A percentile compares a stretch with the other conserved stretches of the same genome.
These are phyloP conservation scores for Rhodomyrtus psidioides DNA, from an alignment of 441 rosid genomes.

Conservation along the genomic window DNA sequence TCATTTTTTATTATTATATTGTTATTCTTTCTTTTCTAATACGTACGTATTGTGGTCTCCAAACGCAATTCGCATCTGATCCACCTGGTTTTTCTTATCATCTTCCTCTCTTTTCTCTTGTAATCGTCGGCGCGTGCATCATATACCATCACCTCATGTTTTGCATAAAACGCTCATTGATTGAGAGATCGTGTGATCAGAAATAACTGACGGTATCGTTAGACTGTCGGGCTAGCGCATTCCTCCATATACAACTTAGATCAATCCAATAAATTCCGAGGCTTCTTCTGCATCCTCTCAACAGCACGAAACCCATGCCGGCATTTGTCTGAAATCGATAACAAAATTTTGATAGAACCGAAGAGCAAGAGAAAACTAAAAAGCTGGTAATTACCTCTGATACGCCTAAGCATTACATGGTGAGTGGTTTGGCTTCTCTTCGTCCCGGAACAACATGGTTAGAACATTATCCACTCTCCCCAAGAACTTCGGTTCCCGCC, in stretches of 20 bases:
- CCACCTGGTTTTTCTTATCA: neutral
- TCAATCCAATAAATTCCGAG: neutral
- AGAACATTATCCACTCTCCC: slow-evolving; percentile 2
- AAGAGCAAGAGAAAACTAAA: neutral
- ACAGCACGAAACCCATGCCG: neutral
- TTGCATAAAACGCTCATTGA: too few species aligned
- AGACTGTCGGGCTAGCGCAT: too few species aligned
- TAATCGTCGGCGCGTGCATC: neutral
- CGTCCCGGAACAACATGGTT: neutral
- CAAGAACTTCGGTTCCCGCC: neutral
- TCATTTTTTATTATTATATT: neutral
- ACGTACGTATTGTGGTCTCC: neutral
- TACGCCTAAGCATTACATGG: neutral
- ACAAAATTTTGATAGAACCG: neutral
- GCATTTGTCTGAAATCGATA: neutral
- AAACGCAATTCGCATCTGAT: neutral
- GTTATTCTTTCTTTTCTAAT: neutral
- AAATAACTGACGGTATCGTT: too few species aligned
- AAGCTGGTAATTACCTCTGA: neutral
- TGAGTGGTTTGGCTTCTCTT: neutral
- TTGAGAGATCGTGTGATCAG: too few species aligned
- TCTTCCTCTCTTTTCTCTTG: neutral
- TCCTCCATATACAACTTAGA: neutral
- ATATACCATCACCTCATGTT: neutral
- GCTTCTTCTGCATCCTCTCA: neutral